phyloP scores from a whole-genome alignment of 1,284 basidiomycete genomes.

The Sporisorium scitamineum region DNA sequence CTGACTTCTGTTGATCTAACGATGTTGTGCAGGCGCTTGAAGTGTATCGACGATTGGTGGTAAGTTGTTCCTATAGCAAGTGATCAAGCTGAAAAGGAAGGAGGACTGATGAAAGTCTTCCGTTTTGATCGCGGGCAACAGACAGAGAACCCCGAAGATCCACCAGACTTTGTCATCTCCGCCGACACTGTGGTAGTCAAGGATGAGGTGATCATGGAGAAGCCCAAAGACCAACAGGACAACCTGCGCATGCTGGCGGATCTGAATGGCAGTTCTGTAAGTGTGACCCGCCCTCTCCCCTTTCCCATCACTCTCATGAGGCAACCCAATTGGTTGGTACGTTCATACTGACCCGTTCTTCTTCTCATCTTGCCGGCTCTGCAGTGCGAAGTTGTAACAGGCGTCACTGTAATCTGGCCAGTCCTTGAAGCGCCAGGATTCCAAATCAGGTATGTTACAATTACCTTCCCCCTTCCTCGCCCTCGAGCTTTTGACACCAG shows the following conservation, averaged over 20 bases:
- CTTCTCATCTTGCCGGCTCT: background rate
- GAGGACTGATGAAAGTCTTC: background rate
- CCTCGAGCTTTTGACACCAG: background rate
- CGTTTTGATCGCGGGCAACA: conserved; percentile 1
- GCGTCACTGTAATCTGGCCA: conserved; percentile 78
- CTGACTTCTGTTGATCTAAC: background rate
- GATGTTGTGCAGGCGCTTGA: conserved; percentile 64
- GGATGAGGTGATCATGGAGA: conserved; percentile 79
- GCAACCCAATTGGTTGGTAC: background rate
- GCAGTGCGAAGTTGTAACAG: conserved; percentile 64
- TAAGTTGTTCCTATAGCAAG: conserved; percentile 20
- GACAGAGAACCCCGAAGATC: conserved; percentile 78
- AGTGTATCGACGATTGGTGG: conserved; percentile 62
- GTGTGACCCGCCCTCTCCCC: background rate
- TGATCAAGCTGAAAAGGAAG: background rate
- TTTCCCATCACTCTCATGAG: background rate
- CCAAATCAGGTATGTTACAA: conserved; percentile 76
- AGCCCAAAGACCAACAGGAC: conserved; percentile 82
- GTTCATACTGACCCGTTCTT: background rate
- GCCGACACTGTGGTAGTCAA: conserved; percentile 67
- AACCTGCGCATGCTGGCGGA: conserved; percentile 89
- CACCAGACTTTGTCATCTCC: conserved; percentile 92
- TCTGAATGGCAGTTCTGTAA: conserved; percentile 74
- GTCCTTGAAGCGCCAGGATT: conserved; percentile 87
- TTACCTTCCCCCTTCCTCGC: background rate